These are phyloP conservation scores for Pisolithus microcarpus DNA, from an alignment of 768 basidiomycete genomes.

Conservation along the genomic window DNA sequence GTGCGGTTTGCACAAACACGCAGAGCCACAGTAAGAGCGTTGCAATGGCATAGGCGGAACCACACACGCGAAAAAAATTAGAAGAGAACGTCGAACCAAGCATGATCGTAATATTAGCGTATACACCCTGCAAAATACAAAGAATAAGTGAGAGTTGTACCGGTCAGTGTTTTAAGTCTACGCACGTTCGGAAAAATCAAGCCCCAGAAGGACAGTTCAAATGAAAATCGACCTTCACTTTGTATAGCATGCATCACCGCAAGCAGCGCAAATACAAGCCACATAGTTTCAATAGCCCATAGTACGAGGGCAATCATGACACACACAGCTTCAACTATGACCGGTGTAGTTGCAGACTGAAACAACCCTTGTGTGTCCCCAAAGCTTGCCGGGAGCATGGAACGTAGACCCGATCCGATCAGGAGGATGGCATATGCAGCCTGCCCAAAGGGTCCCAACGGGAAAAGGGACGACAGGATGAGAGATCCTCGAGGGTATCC, in stretches of 20 bases:
- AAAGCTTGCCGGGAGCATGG: too few species aligned
- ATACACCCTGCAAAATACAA: conserved; percentile 45
- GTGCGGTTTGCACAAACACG: conserved; percentile 38
- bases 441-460: conserved; percentile 68
- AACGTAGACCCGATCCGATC: conserved; percentile 37
- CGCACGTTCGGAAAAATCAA: conserved; percentile 60
- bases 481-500: conserved; percentile 43
- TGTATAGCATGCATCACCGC: conserved; percentile 39
- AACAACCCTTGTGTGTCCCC: too few species aligned
- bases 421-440: conserved; percentile 51
- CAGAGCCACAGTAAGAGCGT: conserved; percentile 49
- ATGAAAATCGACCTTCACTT: conserved; percentile 35
- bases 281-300: conserved; percentile 60
- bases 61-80: conserved; percentile 48
- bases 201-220: conserved; percentile 58
- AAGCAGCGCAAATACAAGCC: conserved; percentile 51
- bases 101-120: conserved; percentile 54
- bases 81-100: conserved; percentile 46
- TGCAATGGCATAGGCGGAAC: conserved; percentile 44
- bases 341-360: too few species aligned
- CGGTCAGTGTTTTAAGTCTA: too few species aligned
- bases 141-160: too few species aligned
- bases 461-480: conserved; percentile 61
- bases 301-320: conserved; percentile 31
- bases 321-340: too few species aligned